Evolutionary conservation across 2,329 filamentous ascomycete genomes (phyloP).

Genomic region (Curvularia eragrostidis): DNA sequence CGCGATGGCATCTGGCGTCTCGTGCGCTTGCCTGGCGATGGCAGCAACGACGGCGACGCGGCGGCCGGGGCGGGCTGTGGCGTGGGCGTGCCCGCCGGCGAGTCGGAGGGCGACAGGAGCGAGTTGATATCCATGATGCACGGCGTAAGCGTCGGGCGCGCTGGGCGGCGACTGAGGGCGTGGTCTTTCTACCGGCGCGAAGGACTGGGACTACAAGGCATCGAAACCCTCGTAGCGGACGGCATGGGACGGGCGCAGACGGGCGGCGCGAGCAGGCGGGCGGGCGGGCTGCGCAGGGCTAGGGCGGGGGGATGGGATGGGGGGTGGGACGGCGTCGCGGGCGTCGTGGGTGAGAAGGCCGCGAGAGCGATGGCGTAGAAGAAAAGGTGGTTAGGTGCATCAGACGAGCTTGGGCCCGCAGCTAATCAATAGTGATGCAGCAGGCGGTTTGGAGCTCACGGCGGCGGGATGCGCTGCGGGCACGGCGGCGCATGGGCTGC

Average conservation of each 20-base stretch:
- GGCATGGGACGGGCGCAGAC: constrained; percentile 32
- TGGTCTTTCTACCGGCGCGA: constrained; percentile 22
- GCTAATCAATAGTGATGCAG: constrained; percentile 33
- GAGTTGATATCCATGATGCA: constrained; percentile 58
- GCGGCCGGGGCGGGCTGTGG: constrained; percentile 37
- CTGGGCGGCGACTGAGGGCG: neutral
- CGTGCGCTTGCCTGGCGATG: constrained; percentile 42
- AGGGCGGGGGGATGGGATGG: constrained; percentile 24
- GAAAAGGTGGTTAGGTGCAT: constrained; percentile 34
- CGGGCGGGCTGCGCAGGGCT: constrained; percentile 16
- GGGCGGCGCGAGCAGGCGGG: constrained; percentile 17
- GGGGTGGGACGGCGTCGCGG: constrained; percentile 17
- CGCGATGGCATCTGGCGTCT: constrained; percentile 47
- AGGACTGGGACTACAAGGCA: constrained; percentile 23
- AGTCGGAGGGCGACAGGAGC: constrained; percentile 57
- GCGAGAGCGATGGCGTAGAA: constrained; percentile 19
- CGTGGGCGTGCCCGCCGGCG: constrained; percentile 48
- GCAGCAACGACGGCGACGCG: constrained; percentile 35
- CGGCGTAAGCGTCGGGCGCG: constrained; percentile 10
- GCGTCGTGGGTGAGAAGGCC: constrained; percentile 22
- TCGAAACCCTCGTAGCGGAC: constrained; percentile 24
- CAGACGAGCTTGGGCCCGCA: constrained; percentile 32
- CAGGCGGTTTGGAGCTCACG: constrained; percentile 19
- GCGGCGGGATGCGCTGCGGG: constrained; percentile 3
- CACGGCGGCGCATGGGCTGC: constrained; percentile 5